Evolutionary conservation across 148 eudicot genomes (phyloP).

Genomic region (Rhododendron williamsianum): DNA sequence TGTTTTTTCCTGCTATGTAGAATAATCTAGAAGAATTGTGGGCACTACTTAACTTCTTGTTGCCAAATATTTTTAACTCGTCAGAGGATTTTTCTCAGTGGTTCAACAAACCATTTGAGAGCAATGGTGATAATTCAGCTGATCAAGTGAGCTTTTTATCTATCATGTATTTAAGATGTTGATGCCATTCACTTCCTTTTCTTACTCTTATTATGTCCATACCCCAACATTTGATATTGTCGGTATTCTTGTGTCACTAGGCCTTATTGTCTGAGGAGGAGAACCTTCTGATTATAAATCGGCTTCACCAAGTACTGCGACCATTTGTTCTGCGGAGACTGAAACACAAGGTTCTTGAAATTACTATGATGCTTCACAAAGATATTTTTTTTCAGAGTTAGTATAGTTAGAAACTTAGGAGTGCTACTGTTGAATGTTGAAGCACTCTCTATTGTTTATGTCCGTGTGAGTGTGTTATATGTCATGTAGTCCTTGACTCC

Average conservation of each 20-base stretch:
- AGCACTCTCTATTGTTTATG: neutral
- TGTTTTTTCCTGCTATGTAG: constrained; percentile 29
- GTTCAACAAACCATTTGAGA: constrained; percentile 99
- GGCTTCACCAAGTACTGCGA: constrained; percentile 99
- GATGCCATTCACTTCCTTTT: neutral
- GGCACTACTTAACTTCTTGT: constrained; percentile 94
- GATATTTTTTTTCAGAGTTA: neutral
- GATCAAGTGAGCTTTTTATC: constrained; percentile 57
- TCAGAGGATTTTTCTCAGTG: constrained; percentile 98
- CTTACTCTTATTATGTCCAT: constrained; percentile 8
- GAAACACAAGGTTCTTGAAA: constrained; percentile 75
- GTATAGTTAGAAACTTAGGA: neutral
- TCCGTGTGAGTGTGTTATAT: neutral
- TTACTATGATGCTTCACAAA: neutral
- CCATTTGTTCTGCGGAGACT: constrained; percentile 96
- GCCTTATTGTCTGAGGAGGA: constrained; percentile 95
- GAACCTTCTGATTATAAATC: constrained; percentile 91
- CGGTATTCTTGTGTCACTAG: constrained; percentile 30
- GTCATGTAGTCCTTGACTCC: neutral
- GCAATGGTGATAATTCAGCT: constrained; percentile 77
- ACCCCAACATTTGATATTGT: neutral
- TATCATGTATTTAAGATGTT: neutral
- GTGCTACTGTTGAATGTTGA: neutral
- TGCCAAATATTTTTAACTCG: constrained; percentile 93
- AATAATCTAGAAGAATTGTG: constrained; percentile 97